Conservation (phyloP, 441 rosid species). For the Isatis lusitanica region DNA sequence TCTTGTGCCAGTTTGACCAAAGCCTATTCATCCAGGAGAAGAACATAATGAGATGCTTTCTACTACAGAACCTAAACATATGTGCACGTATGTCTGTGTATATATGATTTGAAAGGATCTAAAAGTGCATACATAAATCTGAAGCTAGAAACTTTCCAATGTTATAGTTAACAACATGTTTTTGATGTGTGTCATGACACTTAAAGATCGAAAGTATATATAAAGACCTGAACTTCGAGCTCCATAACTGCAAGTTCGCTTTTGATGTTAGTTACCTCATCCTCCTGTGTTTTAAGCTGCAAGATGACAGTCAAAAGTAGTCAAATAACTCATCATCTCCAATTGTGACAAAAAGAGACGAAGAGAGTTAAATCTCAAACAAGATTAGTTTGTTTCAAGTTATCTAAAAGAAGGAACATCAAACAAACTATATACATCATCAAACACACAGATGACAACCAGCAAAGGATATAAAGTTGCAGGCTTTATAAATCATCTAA, state of each 20-base stretch:
- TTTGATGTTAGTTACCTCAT: conserved; percentile 64
- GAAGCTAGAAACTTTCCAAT: not conserved
- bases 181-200: not conserved
- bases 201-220: not conserved
- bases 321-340: not conserved
- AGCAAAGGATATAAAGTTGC: too few species aligned
- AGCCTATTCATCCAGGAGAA: conserved; percentile 47
- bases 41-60: not conserved
- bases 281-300: conserved; percentile 65
- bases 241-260: conserved; percentile 79
- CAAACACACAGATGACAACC: too few species aligned
- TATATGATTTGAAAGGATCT: too few species aligned
- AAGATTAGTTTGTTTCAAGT: not conserved
- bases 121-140: too few species aligned
- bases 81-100: not conserved
- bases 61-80: not conserved
- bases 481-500: not conserved
- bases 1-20: conserved; percentile 67
- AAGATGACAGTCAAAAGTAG: not conserved
- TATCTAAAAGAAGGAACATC: not conserved
- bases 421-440: not conserved
- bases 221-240: conserved; percentile 71
- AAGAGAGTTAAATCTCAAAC: not conserved
- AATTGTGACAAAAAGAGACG: not conserved
- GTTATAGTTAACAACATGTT: not conserved